Evolutionary conservation across 805 yeast species (phyloP), one percentile per base, ranked within the genome.

Genomic region (Yarrowia osloensis): DNA sequence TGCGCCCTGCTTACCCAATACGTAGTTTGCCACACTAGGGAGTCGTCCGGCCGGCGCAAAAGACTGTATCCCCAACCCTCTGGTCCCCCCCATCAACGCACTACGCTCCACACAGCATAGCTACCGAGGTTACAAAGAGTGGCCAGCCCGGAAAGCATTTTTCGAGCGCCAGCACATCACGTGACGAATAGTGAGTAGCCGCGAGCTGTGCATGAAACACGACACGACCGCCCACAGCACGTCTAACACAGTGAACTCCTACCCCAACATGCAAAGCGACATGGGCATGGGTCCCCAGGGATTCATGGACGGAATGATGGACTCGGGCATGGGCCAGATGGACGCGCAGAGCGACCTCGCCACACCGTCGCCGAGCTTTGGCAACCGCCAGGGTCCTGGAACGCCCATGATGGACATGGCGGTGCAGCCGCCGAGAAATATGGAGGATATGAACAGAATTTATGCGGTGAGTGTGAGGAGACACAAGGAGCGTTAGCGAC

Each of bases 1-100:
- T 57, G 42, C 49, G 63, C 63, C 63, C 63, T 57, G 44, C 35
- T 19, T 39, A 55, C 63, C 63, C 49, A 57, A 57, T 57, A 37
- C 63, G 63, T 57, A 57, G 63, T 57, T 57, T 57, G 63, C 63
- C 63, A 57, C 63, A 57, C 63, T 54, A 29, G 26, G 42, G 26
- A 21, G 46, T 40, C 21, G 13, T 9, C 26, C 9, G n/a, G 12
- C 57, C 28, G 40, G 44, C 17, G 46, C 47, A 42, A 44, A 44
- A 44, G 28, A 21, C 46, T 9, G 46, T 17, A 40, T 40, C 46
- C 26, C 42, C 42, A 39, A 37, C 42, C 42, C 39, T 35, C 39
- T 17, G 19, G 19, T 28, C 19, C 44, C 26, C 46, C 46, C 24
- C 22, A 21, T 21, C 28, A 26, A 22, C 29, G 29, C 49, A 44